Evolutionary conservation across 257 asterid species (phyloP).

Genomic region (Solanum bukasovii): DNA sequence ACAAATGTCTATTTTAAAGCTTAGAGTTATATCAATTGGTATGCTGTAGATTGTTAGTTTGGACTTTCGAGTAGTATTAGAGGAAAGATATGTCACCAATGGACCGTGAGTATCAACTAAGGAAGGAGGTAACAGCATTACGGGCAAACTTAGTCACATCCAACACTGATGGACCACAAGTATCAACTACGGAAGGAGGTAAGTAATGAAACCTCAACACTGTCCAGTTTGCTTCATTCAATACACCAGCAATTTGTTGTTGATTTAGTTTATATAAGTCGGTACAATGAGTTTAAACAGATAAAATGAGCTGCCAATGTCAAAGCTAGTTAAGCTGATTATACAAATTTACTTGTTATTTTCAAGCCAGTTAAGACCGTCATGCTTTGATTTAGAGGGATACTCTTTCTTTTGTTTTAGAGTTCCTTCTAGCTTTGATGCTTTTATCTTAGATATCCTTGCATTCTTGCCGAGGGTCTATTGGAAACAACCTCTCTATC

Average conservation of each 20-base stretch:
- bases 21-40: not conserved
- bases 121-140: not conserved
- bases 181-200: not conserved
- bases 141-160: not conserved
- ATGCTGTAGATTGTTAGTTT: not conserved
- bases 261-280: not conserved
- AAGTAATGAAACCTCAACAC: not conserved
- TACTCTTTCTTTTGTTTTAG: slow-evolving; percentile 46
- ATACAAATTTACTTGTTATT: slow-evolving; percentile 28
- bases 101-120: not conserved
- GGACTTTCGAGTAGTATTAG: not conserved
- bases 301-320: not conserved
- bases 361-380: slow-evolving; percentile 61
- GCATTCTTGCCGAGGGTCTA: not conserved
- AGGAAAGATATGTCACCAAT: not conserved
- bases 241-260: not conserved
- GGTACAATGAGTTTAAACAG: not conserved
- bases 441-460: not conserved
- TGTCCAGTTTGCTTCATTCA: not conserved
- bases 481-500: not conserved
- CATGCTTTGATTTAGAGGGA: slow-evolving; percentile 45
- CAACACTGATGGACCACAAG: not conserved
- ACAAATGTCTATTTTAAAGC: not conserved
- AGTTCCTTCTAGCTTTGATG: slow-evolving; percentile 25
- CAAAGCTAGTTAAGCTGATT: not conserved